A percentile compares a stretch with the other conserved stretches of the same genome.
Evolutionary conservation across 805 yeast genomes (phyloP).

Genomic region (Aciculoconidium aculeatum): DNA sequence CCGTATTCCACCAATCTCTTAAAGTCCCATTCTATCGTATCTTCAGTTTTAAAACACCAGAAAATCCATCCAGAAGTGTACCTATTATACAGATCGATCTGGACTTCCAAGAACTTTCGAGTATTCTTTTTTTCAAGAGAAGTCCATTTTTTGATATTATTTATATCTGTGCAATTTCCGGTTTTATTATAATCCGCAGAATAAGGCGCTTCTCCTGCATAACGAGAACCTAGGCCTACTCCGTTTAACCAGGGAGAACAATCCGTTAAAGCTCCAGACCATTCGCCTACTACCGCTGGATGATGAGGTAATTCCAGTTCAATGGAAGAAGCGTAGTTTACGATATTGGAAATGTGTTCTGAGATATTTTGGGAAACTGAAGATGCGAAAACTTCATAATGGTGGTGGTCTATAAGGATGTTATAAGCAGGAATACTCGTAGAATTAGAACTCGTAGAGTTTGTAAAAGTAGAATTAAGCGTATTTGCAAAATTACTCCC

Average conservation of each 20-base stretch:
- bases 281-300: constrained; percentile 42
- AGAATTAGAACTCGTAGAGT: background rate
- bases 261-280: constrained; percentile 51
- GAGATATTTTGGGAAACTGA: constrained; percentile 24
- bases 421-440: no score
- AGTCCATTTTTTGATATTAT: constrained; percentile 38
- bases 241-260: constrained; percentile 69
- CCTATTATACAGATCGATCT: constrained; percentile 45
- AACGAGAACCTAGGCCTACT: constrained; percentile 61
- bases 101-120: constrained; percentile 55
- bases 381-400: constrained; percentile 31
- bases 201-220: constrained; percentile 41
- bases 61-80: constrained; percentile 55
- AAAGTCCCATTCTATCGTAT: constrained; percentile 64
- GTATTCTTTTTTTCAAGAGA: constrained; percentile 36
- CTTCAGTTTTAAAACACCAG: constrained; percentile 69
- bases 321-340: constrained; percentile 27
- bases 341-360: constrained; percentile 25
- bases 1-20: constrained; percentile 41
- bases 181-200: constrained; percentile 15
- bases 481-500: no score
- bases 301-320: constrained; percentile 29
- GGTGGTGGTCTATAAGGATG: constrained; percentile 36
- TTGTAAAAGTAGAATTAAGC: constrained; percentile 6
- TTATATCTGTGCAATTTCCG: constrained; percentile 40